Percentiles rank a stretch among this genome's conserved stretches.
These are phyloP conservation scores for Nigrospora sphaerica DNA, from an alignment of 2,329 filamentous ascomycete genomes.

Conservation along the genomic window DNA sequence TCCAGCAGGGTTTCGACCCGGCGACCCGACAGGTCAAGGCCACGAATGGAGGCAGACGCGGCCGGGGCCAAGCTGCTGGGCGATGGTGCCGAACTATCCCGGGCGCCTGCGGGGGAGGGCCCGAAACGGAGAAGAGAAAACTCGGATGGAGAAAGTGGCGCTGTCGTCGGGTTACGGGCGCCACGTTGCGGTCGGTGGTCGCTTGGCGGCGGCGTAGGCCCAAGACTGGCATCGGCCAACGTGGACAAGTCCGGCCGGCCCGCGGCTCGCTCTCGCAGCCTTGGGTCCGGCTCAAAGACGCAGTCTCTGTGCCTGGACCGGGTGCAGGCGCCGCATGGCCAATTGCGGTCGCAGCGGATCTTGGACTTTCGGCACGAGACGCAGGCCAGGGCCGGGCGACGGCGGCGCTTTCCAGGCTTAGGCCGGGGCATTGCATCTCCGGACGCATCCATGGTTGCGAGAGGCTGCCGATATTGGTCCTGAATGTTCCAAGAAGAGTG, in stretches of 20 bases:
- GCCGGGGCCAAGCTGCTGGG: not conserved
- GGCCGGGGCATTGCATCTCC: no score
- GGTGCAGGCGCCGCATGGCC: conserved; percentile 53
- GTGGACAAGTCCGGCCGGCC: conserved; percentile 14
- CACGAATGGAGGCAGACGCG: not conserved
- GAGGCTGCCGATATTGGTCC: no score
- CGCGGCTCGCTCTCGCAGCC: conserved; percentile 1
- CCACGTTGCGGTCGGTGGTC: conserved; percentile 4
- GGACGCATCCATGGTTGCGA: no score
- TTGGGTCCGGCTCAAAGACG: conserved; percentile 28
- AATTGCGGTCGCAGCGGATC: conserved; percentile 52
- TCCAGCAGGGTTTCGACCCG: conserved; percentile 23
- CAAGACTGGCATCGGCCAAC: conserved; percentile 1
- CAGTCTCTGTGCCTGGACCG: conserved; percentile 48
- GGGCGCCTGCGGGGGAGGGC: not conserved
- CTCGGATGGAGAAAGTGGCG: not conserved
- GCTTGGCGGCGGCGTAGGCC: not conserved
- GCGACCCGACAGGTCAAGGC: not conserved
- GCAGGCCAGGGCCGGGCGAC: conserved; percentile 40
- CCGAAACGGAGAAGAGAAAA: no score
- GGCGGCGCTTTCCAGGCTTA: conserved; percentile 1
- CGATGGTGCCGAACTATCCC: not conserved
- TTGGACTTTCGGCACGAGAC: conserved; percentile 53
- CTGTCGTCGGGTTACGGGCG: not conserved
- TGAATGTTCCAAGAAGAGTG: no score